phyloP scores from a whole-genome alignment of 2,329 filamentous ascomycete genomes.

The Sporothrix dimorphospora region DNA sequence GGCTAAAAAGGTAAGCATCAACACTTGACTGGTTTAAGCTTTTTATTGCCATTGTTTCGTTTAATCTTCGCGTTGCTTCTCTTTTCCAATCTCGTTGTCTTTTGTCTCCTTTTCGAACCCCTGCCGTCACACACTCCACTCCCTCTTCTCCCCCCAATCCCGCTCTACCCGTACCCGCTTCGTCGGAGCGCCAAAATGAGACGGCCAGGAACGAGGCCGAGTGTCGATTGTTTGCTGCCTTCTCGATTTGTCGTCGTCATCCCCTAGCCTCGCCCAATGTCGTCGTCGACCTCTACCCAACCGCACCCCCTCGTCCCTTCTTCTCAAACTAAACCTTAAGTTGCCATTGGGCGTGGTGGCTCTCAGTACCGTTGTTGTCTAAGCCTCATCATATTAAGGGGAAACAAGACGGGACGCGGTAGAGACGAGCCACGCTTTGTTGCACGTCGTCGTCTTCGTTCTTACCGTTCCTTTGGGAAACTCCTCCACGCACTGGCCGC shows the following conservation, averaged over 20 bases:
- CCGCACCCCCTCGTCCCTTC: background rate
- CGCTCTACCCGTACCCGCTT: conserved; percentile 23
- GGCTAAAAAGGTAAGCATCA: conserved; percentile 9
- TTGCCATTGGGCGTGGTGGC: background rate
- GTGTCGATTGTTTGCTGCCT: conserved; percentile 20
- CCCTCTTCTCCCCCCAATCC: conserved; percentile 5
- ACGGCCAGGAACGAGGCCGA: conserved; percentile 9
- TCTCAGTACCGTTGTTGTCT: conserved; percentile 10
- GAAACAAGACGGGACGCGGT: background rate
- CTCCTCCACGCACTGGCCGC: background rate
- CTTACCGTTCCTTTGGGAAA: background rate
- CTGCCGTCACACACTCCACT: conserved; percentile 17
- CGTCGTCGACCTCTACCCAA: conserved; percentile 1
- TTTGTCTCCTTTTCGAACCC: background rate
- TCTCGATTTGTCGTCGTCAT: conserved; percentile 21
- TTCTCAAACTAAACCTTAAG: conserved; percentile 9
- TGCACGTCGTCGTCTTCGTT: background rate
- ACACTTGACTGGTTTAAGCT: background rate
- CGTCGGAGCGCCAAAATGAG: conserved; percentile 13
- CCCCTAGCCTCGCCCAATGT: conserved; percentile 7
- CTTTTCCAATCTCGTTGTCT: conserved; percentile 10
- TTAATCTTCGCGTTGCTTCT: background rate
- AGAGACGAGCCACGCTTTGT: conserved; percentile 9
- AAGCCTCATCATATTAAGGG: conserved; percentile 19
- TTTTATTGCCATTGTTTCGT: background rate